Percentiles rank a stretch among this genome's conserved stretches.
phyloP scores from a whole-genome alignment of 2,329 filamentous ascomycete genomes.

The Sclerotinia spermophila region DNA sequence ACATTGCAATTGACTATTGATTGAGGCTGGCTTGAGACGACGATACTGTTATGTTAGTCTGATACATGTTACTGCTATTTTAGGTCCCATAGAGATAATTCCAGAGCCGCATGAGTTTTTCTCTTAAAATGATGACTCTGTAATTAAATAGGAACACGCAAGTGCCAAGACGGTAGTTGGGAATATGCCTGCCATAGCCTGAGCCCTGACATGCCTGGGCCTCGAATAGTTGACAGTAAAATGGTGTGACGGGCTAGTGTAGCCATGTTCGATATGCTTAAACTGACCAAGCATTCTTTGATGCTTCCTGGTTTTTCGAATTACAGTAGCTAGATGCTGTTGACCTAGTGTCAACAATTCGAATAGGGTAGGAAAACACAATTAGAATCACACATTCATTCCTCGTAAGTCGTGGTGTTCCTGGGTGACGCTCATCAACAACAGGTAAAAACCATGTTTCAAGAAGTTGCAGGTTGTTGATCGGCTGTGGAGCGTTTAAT shows the following conservation, averaged over 20 bases:
- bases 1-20: not conserved
- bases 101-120: not conserved
- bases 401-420: not conserved
- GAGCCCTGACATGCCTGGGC: too few relatives aligned
- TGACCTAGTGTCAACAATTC: too few relatives aligned
- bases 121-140: not conserved
- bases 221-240: too few relatives aligned
- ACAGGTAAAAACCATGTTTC: not conserved
- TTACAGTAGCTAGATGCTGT: not conserved
- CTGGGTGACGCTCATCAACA: not conserved
- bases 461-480: not conserved
- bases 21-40: not conserved
- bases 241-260: not conserved
- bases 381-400: not conserved
- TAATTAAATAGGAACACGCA: slow-evolving; percentile 3
- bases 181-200: not conserved
- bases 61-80: not conserved
- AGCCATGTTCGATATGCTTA: not conserved
- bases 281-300: not conserved
- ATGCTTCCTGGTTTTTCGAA: not conserved
- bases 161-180: slow-evolving; percentile 8
- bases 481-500: not conserved
- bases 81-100: not conserved
- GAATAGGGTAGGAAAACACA: not conserved
- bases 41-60: not conserved